phyloP scores from a whole-genome alignment of 1,284 basidiomycete species.

The Ustilago lituana region DNA sequence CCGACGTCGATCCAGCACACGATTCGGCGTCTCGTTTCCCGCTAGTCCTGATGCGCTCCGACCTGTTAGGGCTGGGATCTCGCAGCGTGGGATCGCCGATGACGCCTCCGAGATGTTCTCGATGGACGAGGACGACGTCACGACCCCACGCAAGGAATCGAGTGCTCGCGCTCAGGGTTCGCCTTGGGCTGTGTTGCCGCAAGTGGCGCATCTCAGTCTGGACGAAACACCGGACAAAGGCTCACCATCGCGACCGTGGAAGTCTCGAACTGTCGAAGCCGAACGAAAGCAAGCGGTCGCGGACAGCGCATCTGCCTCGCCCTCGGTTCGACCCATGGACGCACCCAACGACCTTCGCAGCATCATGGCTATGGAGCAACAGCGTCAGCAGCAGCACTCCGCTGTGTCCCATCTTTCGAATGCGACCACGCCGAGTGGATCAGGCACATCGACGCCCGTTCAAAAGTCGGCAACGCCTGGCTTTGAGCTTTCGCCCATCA shows the following conservation, averaged over 20 bases:
- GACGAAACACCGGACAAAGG: conserved; percentile 29
- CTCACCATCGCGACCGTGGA: conserved; percentile 69
- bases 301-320: conserved; percentile 20
- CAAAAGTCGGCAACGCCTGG: conserved; percentile 14
- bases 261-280: conserved; percentile 68
- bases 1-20: conserved; percentile 67
- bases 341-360: conserved; percentile 75
- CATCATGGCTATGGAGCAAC: conserved; percentile 76
- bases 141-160: conserved; percentile 18
- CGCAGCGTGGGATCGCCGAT: conserved; percentile 14
- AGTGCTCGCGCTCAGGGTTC: conserved; percentile 20
- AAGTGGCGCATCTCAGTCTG: conserved; percentile 41
- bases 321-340: conserved; percentile 20
- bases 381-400: conserved; percentile 36
- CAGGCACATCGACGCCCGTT: conserved; percentile 38
- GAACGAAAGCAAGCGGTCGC: conserved; percentile 65
- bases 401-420: conserved; percentile 9
- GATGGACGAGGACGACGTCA: conserved; percentile 74
- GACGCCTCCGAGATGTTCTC: conserved; percentile 71
- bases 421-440: conserved; percentile 33
- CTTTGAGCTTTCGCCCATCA: conserved; percentile 38
- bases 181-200: conserved; percentile 39
- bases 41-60: conserved; percentile 45
- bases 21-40: conserved; percentile 47
- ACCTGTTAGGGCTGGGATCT: conserved; percentile 17